phyloP scores from a whole-genome alignment of 768 basidiomycete genomes.

The Lentinula detonsa region DNA sequence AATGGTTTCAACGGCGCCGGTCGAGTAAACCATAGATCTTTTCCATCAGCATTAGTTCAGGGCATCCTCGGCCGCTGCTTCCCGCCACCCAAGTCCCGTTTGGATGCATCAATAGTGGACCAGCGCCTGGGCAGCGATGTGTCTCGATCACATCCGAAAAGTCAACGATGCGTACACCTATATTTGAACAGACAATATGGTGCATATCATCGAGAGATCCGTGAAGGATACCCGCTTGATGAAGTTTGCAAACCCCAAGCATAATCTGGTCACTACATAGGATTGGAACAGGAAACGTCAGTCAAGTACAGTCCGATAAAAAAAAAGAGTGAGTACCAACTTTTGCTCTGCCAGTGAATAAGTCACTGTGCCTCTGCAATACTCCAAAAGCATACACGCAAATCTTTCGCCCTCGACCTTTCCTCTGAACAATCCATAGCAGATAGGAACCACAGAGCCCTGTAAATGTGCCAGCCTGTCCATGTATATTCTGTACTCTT shows the following conservation, averaged over 20 bases:
- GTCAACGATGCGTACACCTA: constrained; percentile 28
- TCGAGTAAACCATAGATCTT: background rate
- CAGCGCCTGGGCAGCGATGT: constrained; percentile 21
- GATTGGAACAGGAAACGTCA: background rate
- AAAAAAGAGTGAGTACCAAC: constrained; percentile 11
- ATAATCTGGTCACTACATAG: constrained; percentile 26
- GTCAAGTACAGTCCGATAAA: background rate
- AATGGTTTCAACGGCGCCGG: background rate
- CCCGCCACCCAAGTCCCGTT: background rate
- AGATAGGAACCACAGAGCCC: constrained; percentile 30
- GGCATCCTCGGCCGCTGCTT: constrained; percentile 11
- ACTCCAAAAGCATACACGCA: constrained; percentile 32
- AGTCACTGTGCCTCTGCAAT: constrained; percentile 19
- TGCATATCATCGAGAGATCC: constrained; percentile 22
- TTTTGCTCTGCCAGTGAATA: constrained; percentile 13
- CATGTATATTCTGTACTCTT: constrained; percentile 29
- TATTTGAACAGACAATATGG: constrained; percentile 24
- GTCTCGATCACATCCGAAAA: constrained; percentile 23
- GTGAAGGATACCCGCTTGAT: constrained; percentile 29
- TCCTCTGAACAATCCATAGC: constrained; percentile 29
- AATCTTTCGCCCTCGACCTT: constrained; percentile 18
- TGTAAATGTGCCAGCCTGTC: constrained; percentile 26
- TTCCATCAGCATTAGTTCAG: constrained; percentile 16
- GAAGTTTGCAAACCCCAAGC: constrained; percentile 26
- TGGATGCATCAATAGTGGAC: constrained; percentile 9